Base-by-base conservation (phyloP, 2,329 filamentous ascomycete species). In the Alternaria sp. region DNA sequence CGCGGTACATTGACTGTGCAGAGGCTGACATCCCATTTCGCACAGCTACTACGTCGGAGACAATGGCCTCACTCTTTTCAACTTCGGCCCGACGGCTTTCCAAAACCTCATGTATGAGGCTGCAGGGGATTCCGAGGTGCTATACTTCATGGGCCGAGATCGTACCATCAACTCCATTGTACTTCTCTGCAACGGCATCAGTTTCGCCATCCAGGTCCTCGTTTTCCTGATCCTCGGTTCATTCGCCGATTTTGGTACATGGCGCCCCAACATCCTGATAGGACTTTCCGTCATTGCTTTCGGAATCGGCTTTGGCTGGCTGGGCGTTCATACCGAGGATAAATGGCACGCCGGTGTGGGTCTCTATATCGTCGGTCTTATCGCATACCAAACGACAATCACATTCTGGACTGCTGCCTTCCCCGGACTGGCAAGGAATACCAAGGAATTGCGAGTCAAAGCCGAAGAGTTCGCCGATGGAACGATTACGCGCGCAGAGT, bases 321-420 rank as follows among this genome's bases (percentile, higher is more conserved):
- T 91, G 2, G 89, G 88, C 19, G 88, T 91, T 0, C 87, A 90
- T 62, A 85, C 83, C 0, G 77, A 84, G 15, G 81, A 83, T 4
- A 82, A 89, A 72, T 92, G 90, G 90, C 82, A 85, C 51, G 79
- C 84, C 9, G 90, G 82, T 0, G 83, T 87, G 0, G 89, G 85
- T 0, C 75, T 92, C 5, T 91, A 91, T 74, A 89, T 91, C 59
- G 85, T 90, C 15, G 89, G 89, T 2, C 75, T 91, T 45, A 88
- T 91, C 65, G 85, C 86, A 1, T 91, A 91, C 69, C 89, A 91
- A 76, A 86, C 89, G 3, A 89, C 87, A 0, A 80, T 91, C 52
- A 91, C 89, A 0, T 91, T 90, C 74, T 91, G 89, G 88, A 90
- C 88, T 2, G 75, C 89, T 0, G 88, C 89, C 0, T 89, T 89